Evolutionary conservation across 2,329 filamentous ascomycete genomes (phyloP), one percentile per base, ranked within the genome.

Genomic region (Exserohilum turcica): DNA sequence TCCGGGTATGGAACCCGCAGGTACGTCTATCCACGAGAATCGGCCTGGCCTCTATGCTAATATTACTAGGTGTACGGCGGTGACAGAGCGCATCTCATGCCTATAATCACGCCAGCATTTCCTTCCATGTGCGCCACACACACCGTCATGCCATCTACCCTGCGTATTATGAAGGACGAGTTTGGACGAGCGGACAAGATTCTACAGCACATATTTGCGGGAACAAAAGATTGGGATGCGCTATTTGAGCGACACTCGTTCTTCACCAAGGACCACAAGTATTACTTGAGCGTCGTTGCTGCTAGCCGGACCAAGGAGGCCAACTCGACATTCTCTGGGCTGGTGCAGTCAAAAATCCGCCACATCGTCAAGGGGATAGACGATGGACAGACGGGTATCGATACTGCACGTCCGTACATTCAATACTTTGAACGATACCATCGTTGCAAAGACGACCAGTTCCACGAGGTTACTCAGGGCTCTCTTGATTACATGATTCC

Each of bases 61-160:
- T 24, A 18, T 21, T n/a, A 4, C 27, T 40, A 90, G 82, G 79
- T 92, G 27, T 95, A 96, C 73, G 86, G 86, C 56, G 84, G 85
- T 48, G 94, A 97, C 74, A 84, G 85, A 37, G 90, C 86, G 62
- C 93, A 97, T 74, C 80, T 97, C 46, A 99, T 99, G 94, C 94
- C 94, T 24, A 91, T 99, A 74, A 97, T 99, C 68, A 99, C 94
- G 1, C 94, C 94, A 1, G 92, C 94, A 1, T 97, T 97, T 72
- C 94, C 94, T 2, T 95, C 92, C 43, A 97, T 97, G 92, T 97
- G 94, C 74, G 89, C 94, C 1, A 97, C 94, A 0, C 94, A 96
- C 79, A 97, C 96, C 68, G 88, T 99, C 56, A 92, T 90, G 3
- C 81, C 85, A 60, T 97, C 93, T 1, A 95, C 92, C 1, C 91